phyloP scores from a whole-genome alignment of 2,329 filamentous ascomycete genomes.

The Chrysoporthe austroafricana region DNA sequence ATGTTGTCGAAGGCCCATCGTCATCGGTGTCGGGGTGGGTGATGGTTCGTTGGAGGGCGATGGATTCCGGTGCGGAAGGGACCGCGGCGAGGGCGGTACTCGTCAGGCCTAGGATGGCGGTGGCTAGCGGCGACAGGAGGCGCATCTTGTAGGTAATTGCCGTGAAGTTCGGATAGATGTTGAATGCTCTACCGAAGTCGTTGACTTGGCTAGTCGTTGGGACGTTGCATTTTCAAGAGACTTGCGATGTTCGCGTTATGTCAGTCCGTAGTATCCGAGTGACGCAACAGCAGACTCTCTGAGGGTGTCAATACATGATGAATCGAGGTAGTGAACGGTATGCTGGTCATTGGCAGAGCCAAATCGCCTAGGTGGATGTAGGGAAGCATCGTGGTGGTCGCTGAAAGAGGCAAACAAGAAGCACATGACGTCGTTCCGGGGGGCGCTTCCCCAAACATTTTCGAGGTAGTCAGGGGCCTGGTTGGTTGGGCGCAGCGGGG shows the following conservation, averaged over 20 bases:
- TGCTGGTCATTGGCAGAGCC: neutral
- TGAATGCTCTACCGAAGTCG: conserved; percentile 19
- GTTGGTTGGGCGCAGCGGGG: neutral
- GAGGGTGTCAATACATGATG: neutral
- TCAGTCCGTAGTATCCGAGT: neutral
- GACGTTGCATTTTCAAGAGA: conserved; percentile 20
- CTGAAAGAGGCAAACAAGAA: neutral
- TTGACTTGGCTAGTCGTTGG: conserved; percentile 15
- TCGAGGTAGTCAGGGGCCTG: neutral
- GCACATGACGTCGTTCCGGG: conserved; percentile 27
- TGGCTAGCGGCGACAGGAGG: conserved; percentile 1
- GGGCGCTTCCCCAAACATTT: conserved; percentile 2
- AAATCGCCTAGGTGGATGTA: conserved; percentile 1
- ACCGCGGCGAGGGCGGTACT: conserved; percentile 3
- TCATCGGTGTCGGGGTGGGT: conserved; percentile 12
- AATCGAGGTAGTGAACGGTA: neutral
- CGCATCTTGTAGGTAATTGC: conserved; percentile 20
- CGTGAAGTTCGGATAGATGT: neutral
- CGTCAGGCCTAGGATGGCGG: neutral
- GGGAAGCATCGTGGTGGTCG: neutral
- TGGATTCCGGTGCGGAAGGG: conserved; percentile 7
- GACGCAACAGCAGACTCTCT: neutral
- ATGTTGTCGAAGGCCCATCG: conserved; percentile 9
- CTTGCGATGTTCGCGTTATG: neutral
- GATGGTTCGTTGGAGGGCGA: conserved; percentile 18